Conservation (phyloP, 495 filamentous ascomycete species). For the Tuber umbilicatum region DNA sequence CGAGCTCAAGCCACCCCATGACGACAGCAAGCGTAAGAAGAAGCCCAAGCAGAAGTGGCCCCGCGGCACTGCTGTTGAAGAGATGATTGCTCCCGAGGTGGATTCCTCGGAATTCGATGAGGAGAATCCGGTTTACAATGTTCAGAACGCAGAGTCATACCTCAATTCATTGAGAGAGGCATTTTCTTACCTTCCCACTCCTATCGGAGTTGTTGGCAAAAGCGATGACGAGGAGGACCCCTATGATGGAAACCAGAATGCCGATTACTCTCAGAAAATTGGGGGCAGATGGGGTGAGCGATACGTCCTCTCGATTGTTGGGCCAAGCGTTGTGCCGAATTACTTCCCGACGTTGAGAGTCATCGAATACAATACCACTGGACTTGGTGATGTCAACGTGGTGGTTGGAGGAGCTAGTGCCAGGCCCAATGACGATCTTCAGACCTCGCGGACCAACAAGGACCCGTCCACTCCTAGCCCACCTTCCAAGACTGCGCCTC, state of each 20-base stretch:
- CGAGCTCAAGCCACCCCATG: constrained; percentile 54
- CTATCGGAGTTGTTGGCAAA: constrained; percentile 39
- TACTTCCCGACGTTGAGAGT: constrained; percentile 84
- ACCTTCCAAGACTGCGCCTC: constrained; percentile 65
- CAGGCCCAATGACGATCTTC: constrained; percentile 9
- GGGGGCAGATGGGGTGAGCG: constrained; percentile 77
- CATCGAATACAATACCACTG: constrained; percentile 88
- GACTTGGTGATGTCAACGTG: constrained; percentile 44
- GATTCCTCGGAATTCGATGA: constrained; percentile 45
- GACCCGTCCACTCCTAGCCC: constrained; percentile 61
- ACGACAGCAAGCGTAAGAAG: constrained; percentile 46
- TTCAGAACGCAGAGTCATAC: constrained; percentile 65
- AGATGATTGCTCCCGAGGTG: constrained; percentile 16
- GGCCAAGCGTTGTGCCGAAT: constrained; percentile 84
- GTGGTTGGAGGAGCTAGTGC: constrained; percentile 6
- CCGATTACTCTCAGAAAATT: constrained; percentile 55
- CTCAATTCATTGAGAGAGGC: constrained; percentile 66
- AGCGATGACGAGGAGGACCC: constrained; percentile 33
- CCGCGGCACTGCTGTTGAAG: constrained; percentile 19
- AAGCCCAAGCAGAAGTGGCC: constrained; percentile 32
- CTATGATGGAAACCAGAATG: constrained; percentile 43
- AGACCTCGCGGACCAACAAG: constrained; percentile 44
- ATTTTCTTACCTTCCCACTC: constrained; percentile 70
- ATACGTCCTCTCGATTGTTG: constrained; percentile 70
- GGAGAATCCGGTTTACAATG: constrained; percentile 49